Base-by-base conservation (phyloP, 306 rosid species). In the Malus domestica region DNA sequence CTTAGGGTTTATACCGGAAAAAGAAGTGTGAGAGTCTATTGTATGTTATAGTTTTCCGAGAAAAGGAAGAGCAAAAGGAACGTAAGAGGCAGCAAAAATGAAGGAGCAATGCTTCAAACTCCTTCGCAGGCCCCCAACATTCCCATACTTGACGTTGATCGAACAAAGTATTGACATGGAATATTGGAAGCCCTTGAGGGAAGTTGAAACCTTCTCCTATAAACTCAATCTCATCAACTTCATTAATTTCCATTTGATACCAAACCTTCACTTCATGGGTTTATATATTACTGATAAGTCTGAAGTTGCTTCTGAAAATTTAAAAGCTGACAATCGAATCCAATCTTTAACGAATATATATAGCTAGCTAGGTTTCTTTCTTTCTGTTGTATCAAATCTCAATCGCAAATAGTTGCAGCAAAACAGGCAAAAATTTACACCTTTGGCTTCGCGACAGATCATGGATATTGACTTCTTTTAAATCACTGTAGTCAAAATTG, bases 101-200 rank as follows among this genome's bases (percentile, higher is more conserved):
- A 16, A 12, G 51, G 38, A 67, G 38, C 40, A 76, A 67, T 67
- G 20, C 74, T 67, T 55, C 80, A 68, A 76, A 18, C 19, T 68
- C 74, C 67, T 4, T 6, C 23, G 22, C 55, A 38, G 10, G 30
- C 58, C 12, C 14, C 74, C 74, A 76, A 69, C 58, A 57, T 54
- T 67, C 58, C 30, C 58, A 54, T n/a, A 35, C 25, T 22, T 16
- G 45, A 63, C 33, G 45, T 65, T 4, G 25, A 19, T 65, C 23
- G 25, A 1, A 25, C 30, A 8, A 0, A 33, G 15, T 18, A 35
- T 67, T n/a, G 35, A 33, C 45, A n/a, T n/a, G 72, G 66, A 67
- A 76, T 76, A 57, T 59, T 68, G 74, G 80, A 13, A 68, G 80
- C 80, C 80, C n/a, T 76, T 19, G 74, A 76, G 80, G 66, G 67